Conservation (phyloP, 1,284 basidiomycete genomes). For the Moniliella sp. region DNA sequence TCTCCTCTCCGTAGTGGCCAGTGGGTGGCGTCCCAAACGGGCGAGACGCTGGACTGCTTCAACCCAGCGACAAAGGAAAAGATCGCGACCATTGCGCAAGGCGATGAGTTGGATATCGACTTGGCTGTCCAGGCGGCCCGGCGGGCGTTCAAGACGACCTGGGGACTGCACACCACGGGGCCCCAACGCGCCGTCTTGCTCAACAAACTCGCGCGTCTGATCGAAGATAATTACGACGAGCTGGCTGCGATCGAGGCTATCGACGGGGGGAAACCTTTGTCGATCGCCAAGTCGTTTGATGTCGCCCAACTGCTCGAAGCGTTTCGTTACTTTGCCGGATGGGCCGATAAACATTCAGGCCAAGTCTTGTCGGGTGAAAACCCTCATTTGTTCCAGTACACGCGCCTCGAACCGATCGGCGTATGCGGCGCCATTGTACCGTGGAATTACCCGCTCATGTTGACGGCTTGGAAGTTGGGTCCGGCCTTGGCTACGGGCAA, state of each 20-base stretch:
- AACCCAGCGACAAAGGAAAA: conserved; percentile 25
- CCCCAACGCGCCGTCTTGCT: conserved; percentile 44
- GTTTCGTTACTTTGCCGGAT: conserved; percentile 45
- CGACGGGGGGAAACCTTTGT: conserved; percentile 61
- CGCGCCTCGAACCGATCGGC: conserved; percentile 73
- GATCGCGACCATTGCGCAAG: conserved; percentile 23
- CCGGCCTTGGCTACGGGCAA: conserved; percentile 25
- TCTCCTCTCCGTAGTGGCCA: too few species aligned
- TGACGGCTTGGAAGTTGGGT: conserved; percentile 47
- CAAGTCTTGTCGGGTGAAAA: conserved; percentile 62
- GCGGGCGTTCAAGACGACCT: conserved; percentile 14
- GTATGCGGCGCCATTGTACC: conserved; percentile 41
- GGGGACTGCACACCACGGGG: conserved; percentile 38
- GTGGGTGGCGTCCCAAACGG: conserved; percentile 18
- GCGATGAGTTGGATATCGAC: conserved; percentile 24
- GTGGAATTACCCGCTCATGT: conserved; percentile 62
- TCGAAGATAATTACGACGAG: conserved; percentile 51
- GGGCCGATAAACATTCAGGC: conserved; percentile 59
- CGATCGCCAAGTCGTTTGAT: conserved; percentile 48
- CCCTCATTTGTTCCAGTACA: conserved; percentile 45
- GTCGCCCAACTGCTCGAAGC: conserved; percentile 46
- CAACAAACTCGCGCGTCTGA: conserved; percentile 49
- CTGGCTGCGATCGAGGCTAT: conserved; percentile 39
- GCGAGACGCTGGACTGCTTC: conserved; percentile 23
- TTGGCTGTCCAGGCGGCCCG: conserved; percentile 23